Evolutionary conservation across 495 filamentous ascomycete species (phyloP), one percentile per base, ranked within the genome.

Genomic region (Daldinia loculata): DNA sequence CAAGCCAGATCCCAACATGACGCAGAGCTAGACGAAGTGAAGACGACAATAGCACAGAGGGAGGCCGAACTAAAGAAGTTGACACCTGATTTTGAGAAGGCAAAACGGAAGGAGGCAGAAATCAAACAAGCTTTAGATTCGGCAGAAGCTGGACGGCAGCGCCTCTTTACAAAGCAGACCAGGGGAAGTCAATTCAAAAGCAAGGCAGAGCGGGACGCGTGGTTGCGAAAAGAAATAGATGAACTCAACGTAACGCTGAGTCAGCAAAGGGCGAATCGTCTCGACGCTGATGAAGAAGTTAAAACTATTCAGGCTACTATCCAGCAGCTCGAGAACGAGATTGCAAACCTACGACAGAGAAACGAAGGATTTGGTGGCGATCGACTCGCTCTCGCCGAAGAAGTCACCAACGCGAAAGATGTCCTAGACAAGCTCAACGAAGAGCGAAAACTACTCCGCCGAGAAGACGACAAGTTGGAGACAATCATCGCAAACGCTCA

Each of bases 161-260:
- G 94, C 27, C 84, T 99, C 15, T 94, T 97, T 72, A 93, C 92
- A 55, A 99, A 99, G 78, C 96, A 98, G 79, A 92, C 93, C 41
- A 89, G 94, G n/a, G 93, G 91, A 75, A 89, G 90, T 32, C 91
- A 92, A 61, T 98, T 97, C 81, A 91, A 87, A 75, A 95, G 86
- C 74, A 97, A 97, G 79, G 87, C 86, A 3, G 93, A 98, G 73
- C 89, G 95, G 2, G 96, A 99, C 75, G 87, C 87, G 41, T 97
- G 86, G 84, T 83, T 99, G 19, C 88, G 89, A 56, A 86, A 88
- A 50, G 90, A 97, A 76, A 90, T 98, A 70, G 85, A 92, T 48
- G 91, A 94, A n/a, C 90, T 91, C 56, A 91, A 92, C 66, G 83
- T 84, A 27, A 90, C 90, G 4, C 77, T 97, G 30, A 88, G 89